Conservation (phyloP, 2,329 filamentous ascomycete species). For the Aspergillus oerlinghausenensis region DNA sequence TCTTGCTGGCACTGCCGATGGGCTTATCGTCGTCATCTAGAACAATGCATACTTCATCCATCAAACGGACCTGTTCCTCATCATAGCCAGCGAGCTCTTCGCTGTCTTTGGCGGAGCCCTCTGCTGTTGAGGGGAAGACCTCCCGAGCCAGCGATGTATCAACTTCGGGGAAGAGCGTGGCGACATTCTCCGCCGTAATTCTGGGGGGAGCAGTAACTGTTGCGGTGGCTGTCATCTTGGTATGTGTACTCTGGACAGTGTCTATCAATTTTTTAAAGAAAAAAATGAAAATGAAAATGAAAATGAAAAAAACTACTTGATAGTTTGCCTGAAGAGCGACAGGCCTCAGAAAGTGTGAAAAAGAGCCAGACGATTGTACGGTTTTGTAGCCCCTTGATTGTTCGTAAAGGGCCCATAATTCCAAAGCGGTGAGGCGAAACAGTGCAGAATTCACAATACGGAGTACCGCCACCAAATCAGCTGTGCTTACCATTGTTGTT, state of each 20-base stretch:
- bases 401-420: not conserved
- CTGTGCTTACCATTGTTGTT: not conserved
- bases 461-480: not conserved
- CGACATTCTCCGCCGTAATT: slow-evolving; percentile 81
- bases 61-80: slow-evolving; percentile 93
- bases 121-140: slow-evolving; percentile 41
- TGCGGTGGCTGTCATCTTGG: slow-evolving; percentile 43
- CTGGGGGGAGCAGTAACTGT: slow-evolving; percentile 50
- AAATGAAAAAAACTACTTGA: not conserved
- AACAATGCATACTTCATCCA: slow-evolving; percentile 99
- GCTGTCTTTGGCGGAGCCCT: slow-evolving; percentile 42
- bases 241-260: not conserved
- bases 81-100: slow-evolving; percentile 84
- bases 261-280: not conserved
- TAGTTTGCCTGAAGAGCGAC: not conserved
- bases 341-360: not conserved
- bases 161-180: slow-evolving; percentile 82
- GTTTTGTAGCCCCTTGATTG: not conserved
- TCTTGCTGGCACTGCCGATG: slow-evolving; percentile 96
- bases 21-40: slow-evolving; percentile 86
- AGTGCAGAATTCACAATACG: too few relatives aligned
- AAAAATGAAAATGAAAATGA: too few relatives aligned
- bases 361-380: not conserved
- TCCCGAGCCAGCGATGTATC: slow-evolving; percentile 56
- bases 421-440: too few relatives aligned